A percentile compares a stretch with the other conserved stretches of the same genome.
phyloP scores from a whole-genome alignment of 164 flowering plant species.

The Aristolochia fimbriata region DNA sequence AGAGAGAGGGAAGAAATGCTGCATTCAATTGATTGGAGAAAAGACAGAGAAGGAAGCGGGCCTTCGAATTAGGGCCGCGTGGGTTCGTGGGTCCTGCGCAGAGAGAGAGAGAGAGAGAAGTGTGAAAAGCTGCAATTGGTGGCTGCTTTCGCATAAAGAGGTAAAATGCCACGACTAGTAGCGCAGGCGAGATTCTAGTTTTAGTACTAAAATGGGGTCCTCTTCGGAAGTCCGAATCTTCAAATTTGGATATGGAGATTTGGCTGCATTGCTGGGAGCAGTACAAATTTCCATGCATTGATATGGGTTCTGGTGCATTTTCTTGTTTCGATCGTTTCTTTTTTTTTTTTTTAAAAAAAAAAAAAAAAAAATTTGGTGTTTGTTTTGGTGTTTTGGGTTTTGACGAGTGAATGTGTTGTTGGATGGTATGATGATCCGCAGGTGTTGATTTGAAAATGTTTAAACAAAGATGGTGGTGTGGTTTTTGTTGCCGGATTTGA shows the following conservation, averaged over 20 bases:
- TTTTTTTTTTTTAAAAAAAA: too few species aligned
- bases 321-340: not conserved
- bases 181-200: not conserved
- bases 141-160: conserved; percentile 1
- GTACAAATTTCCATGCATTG: not conserved
- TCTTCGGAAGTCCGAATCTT: not conserved
- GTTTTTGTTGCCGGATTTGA: conserved; percentile 1
- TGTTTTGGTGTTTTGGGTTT: not conserved
- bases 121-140: conserved; percentile 4
- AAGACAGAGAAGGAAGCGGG: too few species aligned
- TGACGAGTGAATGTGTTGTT: not conserved
- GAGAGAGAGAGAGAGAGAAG: not conserved
- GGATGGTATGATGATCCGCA: too few species aligned
- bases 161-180: conserved; percentile 5
- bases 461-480: not conserved
- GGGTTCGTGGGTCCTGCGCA: not conserved
- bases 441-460: not conserved
- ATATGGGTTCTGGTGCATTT: not conserved
- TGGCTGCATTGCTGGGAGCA: not conserved
- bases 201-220: conserved; percentile 3
- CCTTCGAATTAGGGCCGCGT: not conserved
- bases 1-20: too few species aligned
- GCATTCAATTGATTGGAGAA: too few species aligned
- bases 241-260: not conserved
- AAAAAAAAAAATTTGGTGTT: too few species aligned